These are phyloP conservation scores for Colletotrichum sp. DNA, from an alignment of 2,329 filamentous ascomycete genomes.

Conservation along the genomic window DNA sequence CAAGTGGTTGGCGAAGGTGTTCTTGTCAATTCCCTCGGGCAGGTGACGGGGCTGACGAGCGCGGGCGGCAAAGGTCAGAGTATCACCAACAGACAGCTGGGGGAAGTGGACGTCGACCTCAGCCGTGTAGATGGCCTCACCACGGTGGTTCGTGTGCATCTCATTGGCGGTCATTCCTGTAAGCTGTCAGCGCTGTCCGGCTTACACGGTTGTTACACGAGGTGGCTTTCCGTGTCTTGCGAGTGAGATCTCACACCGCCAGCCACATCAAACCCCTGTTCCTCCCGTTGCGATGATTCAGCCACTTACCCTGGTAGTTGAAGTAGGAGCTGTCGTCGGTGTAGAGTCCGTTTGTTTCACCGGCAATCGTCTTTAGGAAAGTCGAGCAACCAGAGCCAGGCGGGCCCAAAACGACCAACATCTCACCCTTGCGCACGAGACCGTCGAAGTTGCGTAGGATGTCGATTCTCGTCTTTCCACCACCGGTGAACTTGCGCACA, in stretches of 20 bases:
- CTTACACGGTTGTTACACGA: background rate
- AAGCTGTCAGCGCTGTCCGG: background rate
- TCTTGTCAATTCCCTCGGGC: constrained; percentile 60
- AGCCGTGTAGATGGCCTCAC: constrained; percentile 86
- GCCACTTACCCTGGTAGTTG: constrained; percentile 76
- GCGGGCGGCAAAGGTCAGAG: constrained; percentile 76
- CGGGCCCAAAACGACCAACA: constrained; percentile 77
- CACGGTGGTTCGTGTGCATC: constrained; percentile 80
- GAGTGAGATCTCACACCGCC: background rate
- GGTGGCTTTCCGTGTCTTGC: background rate
- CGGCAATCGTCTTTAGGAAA: constrained; percentile 82
- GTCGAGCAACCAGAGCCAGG: constrained; percentile 81
- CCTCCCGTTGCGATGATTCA: background rate
- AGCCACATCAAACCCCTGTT: background rate
- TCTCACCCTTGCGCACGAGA: constrained; percentile 72
- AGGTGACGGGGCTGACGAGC: constrained; percentile 69
- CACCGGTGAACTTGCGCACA: constrained; percentile 55
- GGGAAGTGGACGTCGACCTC: constrained; percentile 86
- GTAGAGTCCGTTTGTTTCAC: constrained; percentile 81
- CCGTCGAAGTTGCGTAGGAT: constrained; percentile 74
- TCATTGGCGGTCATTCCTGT: constrained; percentile 69
- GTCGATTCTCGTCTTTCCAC: constrained; percentile 64
- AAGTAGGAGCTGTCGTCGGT: constrained; percentile 74
- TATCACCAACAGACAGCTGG: constrained; percentile 78
- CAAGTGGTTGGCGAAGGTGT: constrained; percentile 64